Evolutionary conservation across 1,284 basidiomycete genomes (phyloP).

Genomic region (Pseudozyma pruni): DNA sequence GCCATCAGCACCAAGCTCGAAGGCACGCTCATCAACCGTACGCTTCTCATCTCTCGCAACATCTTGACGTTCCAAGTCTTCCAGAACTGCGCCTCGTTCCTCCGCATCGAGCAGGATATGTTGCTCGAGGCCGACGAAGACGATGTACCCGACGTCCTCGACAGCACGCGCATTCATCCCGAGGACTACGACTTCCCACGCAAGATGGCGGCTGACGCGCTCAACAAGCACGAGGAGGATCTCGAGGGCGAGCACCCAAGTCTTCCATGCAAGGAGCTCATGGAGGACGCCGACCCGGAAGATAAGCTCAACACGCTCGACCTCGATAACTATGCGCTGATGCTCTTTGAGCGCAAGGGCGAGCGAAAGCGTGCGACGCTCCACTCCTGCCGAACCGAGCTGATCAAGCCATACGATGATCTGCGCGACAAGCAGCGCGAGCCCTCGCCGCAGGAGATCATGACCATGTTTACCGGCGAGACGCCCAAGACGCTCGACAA

Average conservation of each 20-base stretch:
- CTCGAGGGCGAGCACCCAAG: conserved; percentile 63
- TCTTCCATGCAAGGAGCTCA: conserved; percentile 73
- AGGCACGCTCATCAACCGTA: conserved; percentile 63
- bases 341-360: conserved; percentile 74
- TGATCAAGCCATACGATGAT: conserved; percentile 87
- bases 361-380: conserved; percentile 74
- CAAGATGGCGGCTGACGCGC: conserved; percentile 97
- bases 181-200: conserved; percentile 97
- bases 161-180: conserved; percentile 94
- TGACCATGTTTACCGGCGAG: conserved; percentile 96
- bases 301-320: conserved; percentile 90
- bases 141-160: conserved; percentile 84
- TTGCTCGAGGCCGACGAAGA: conserved; percentile 74
- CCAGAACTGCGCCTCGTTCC: conserved; percentile 77
- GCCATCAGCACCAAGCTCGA: conserved; percentile 59
- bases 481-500: conserved; percentile 80
- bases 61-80: conserved; percentile 59
- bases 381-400: conserved; percentile 79
- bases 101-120: conserved; percentile 73
- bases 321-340: conserved; percentile 94
- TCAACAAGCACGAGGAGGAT: conserved; percentile 75
- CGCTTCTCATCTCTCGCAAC: conserved; percentile 49
- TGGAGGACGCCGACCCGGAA: conserved; percentile 82
- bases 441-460: conserved; percentile 81
- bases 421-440: conserved; percentile 77